These are phyloP conservation scores for Cercospora sp. DNA, from an alignment of 2,329 filamentous ascomycete genomes.

Conservation along the genomic window DNA sequence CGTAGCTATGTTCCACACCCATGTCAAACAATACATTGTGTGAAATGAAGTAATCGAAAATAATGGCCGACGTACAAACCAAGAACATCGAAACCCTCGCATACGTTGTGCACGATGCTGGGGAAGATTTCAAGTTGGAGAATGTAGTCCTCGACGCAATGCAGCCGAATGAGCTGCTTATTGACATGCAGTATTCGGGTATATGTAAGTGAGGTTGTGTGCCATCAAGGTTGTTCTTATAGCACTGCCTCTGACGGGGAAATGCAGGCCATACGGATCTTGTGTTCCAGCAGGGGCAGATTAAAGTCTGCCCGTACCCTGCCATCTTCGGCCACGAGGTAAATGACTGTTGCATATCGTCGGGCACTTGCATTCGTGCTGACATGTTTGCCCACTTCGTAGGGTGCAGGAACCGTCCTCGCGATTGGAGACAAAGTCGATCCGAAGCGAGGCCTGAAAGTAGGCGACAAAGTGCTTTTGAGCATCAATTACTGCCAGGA, in stretches of 20 bases:
- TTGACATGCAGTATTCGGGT: constrained; percentile 28
- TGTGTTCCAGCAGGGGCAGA: constrained; percentile 25
- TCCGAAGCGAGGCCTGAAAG: background rate
- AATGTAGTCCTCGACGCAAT: constrained; percentile 21
- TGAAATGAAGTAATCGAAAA: background rate
- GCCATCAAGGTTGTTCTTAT: background rate
- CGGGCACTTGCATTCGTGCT: background rate
- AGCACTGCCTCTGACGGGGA: background rate
- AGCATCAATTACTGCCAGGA: background rate
- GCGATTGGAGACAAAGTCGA: background rate
- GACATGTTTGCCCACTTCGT: background rate
- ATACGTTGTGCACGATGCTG: constrained; percentile 23
- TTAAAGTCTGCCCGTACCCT: constrained; percentile 22
- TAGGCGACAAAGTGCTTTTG: background rate
- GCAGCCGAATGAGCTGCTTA: constrained; percentile 23
- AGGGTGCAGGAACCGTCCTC: background rate
- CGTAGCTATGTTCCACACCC: background rate
- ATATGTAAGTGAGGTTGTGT: constrained; percentile 19
- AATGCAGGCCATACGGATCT: constrained; percentile 24
- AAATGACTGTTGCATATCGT: background rate
- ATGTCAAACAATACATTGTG: background rate
- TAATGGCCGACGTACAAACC: background rate
- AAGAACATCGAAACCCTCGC: constrained; percentile 1
- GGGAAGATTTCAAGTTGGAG: constrained; percentile 26
- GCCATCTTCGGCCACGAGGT: constrained; percentile 5